A percentile compares a stretch with the other conserved stretches of the same genome.
phyloP scores from a whole-genome alignment of 2,329 filamentous ascomycete species.

The Cercospora sp. region DNA sequence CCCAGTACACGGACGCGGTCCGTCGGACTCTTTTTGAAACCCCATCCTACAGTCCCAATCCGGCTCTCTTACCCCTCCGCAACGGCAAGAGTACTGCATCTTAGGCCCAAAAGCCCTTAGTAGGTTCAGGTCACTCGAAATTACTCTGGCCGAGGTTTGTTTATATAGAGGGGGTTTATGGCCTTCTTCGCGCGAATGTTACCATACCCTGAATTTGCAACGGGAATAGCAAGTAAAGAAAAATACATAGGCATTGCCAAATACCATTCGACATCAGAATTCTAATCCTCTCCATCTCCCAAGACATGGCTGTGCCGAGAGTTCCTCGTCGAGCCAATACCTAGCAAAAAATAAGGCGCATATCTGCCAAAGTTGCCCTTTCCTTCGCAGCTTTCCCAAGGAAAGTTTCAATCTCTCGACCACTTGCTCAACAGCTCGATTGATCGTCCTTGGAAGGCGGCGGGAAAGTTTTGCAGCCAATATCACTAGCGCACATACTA shows the following conservation, averaged over 20 bases:
- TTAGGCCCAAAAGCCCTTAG: neutral
- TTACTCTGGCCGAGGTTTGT: neutral
- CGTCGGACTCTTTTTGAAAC: neutral
- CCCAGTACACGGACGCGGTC: neutral
- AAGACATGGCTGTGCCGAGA: neutral
- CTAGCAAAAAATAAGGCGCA: too few relatives aligned
- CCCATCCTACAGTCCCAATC: neutral
- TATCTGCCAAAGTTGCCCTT: neutral
- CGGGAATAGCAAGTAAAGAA: neutral
- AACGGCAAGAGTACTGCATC: neutral
- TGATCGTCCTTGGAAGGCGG: neutral
- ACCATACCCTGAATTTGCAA: neutral
- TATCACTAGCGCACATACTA: neutral
- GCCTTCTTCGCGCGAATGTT: neutral
- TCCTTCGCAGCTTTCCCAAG: neutral
- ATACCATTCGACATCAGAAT: neutral
- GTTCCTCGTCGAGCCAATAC: neutral
- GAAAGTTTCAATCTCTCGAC: neutral
- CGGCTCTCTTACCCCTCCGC: neutral
- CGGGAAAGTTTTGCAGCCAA: neutral
- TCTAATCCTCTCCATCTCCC: neutral
- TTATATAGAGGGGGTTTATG: neutral
- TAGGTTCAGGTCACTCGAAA: neutral
- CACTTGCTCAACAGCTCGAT: neutral
- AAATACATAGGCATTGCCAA: neutral